A percentile compares a stretch with the other conserved stretches of the same genome.
These are phyloP conservation scores for Wickerhamiella sergipiensis DNA, from an alignment of 805 yeast genomes.

Conservation along the genomic window DNA sequence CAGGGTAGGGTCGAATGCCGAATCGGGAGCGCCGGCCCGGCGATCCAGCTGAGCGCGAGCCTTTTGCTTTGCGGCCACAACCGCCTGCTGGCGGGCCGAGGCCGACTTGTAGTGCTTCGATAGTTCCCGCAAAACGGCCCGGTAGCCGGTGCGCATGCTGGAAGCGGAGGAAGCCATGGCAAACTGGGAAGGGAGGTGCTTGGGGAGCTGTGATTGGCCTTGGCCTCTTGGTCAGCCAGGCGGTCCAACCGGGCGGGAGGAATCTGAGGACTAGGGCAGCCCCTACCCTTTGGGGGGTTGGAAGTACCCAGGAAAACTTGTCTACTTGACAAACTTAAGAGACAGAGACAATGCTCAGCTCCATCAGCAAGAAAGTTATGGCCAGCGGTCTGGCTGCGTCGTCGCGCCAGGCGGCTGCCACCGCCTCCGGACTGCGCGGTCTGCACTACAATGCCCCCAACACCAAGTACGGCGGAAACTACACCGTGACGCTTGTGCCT, in stretches of 20 bases:
- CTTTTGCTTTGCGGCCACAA: slow-evolving; percentile 1
- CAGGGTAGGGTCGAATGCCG: neutral
- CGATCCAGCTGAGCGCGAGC: slow-evolving; percentile 1
- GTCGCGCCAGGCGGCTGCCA: neutral
- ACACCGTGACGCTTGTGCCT: slow-evolving; percentile 87
- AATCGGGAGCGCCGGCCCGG: neutral
- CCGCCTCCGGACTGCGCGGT: slow-evolving; percentile 1
- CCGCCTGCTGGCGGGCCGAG: slow-evolving; percentile 4
- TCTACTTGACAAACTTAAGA: neutral
- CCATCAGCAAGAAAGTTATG: neutral
- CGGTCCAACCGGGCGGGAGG: neutral
- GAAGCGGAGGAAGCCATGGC: neutral
- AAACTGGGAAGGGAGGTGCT: neutral
- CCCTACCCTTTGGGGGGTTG: neutral
- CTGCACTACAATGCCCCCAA: slow-evolving; percentile 10
- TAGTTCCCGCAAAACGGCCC: slow-evolving; percentile 19
- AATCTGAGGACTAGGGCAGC: neutral
- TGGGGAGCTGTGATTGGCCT: neutral
- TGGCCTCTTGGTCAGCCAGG: neutral
- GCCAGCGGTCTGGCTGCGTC: neutral
- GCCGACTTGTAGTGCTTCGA: slow-evolving; percentile 15
- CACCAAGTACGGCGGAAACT: slow-evolving; percentile 67
- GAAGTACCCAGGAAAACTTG: neutral
- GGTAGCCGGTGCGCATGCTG: slow-evolving; percentile 9
- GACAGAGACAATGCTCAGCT: neutral